Evolutionary conservation across 768 basidiomycete genomes (phyloP), one percentile per base, ranked within the genome.

Genomic region (Pulveroboletus frians): DNA sequence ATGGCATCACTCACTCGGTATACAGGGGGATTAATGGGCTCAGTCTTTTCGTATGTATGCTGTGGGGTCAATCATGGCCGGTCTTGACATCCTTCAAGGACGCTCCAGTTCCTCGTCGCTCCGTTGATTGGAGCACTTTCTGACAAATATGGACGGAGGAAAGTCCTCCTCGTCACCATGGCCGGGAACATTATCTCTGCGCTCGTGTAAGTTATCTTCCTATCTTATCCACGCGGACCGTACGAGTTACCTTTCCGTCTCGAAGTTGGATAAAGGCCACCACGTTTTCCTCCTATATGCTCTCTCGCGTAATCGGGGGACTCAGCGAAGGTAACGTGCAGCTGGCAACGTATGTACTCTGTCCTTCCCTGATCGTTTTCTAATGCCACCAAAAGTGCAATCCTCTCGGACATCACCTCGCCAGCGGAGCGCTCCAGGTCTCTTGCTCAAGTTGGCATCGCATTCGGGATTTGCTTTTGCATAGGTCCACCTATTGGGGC

Each of bases 271-370:
- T 94, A 39, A 78, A 85, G 61, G 92, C 92, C 0, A 93, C 93
- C 3, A 82, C 88, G 0, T 97, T 96, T 66, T 88, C 86, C 1
- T 84, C 88, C 0, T 97, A 91, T 64, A 76, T 92, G 74, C 78
- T 94, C 21, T 92, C 93, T 9, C 81, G 95, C 13, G 75, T 97
- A 5, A 83, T 98, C 31, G 94, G 94, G 9, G 95, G 95, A 4
- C 73, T 97, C 9, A 92, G 89, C 60, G 95, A 99, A 72, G 95
- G 95, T 39, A 99, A 99, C 62, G 95, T 98, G 10, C 95, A 99
- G 64, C 74, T 99, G 39, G 88, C 90, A 39, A 93, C 93, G 92
- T 92, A 62, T 57, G 86, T 77, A 29, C 40, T 21, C 29, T 31
- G n/a, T 20, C 8, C 15, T 53, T 27, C 27, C 21, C 26, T 23